Percentiles rank a stretch among this genome's conserved stretches.
Evolutionary conservation across 2,329 filamentous ascomycete genomes (phyloP).

Genomic region (Sporothrix curviconia): DNA sequence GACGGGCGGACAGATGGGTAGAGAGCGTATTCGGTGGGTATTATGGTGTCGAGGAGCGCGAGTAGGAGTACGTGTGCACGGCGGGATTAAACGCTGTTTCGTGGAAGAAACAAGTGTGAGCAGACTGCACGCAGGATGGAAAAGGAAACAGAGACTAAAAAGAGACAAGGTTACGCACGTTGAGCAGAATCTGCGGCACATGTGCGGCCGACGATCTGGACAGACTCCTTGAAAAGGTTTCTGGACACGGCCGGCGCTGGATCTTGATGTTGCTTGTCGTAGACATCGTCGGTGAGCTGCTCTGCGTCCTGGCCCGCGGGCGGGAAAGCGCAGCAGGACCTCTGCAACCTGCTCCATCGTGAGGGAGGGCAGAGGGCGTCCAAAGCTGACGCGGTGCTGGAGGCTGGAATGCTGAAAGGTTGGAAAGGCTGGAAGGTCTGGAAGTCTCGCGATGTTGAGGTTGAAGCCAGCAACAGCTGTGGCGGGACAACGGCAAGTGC

Average conservation of each 20-base stretch:
- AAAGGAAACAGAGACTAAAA: too few species aligned
- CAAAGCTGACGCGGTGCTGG: not conserved
- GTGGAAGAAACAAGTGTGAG: too few species aligned
- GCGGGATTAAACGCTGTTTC: slow-evolving; percentile 44
- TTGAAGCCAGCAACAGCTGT: not conserved
- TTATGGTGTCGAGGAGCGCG: slow-evolving; percentile 37
- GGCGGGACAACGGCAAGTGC: not conserved
- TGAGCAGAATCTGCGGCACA: slow-evolving; percentile 35
- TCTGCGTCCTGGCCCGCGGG: slow-evolving; percentile 23
- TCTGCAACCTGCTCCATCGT: slow-evolving; percentile 33
- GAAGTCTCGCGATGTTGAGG: too few species aligned
- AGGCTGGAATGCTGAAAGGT: too few species aligned
- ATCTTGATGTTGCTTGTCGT: slow-evolving; percentile 34
- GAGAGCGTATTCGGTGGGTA: slow-evolving; percentile 24
- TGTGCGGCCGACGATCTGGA: slow-evolving; percentile 28
- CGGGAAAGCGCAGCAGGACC: slow-evolving; percentile 38
- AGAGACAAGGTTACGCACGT: slow-evolving; percentile 27
- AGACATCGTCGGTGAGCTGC: slow-evolving; percentile 27
- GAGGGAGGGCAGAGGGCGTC: not conserved
- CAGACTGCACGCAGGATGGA: not conserved
- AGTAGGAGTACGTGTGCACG: slow-evolving; percentile 47
- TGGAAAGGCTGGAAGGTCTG: not conserved
- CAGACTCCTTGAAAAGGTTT: slow-evolving; percentile 32
- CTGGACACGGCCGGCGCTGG: slow-evolving; percentile 34
- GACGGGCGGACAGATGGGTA: slow-evolving; percentile 26